Evolutionary conservation across 768 basidiomycete genomes (phyloP).

Genomic region (Pleurotus eryngii): DNA sequence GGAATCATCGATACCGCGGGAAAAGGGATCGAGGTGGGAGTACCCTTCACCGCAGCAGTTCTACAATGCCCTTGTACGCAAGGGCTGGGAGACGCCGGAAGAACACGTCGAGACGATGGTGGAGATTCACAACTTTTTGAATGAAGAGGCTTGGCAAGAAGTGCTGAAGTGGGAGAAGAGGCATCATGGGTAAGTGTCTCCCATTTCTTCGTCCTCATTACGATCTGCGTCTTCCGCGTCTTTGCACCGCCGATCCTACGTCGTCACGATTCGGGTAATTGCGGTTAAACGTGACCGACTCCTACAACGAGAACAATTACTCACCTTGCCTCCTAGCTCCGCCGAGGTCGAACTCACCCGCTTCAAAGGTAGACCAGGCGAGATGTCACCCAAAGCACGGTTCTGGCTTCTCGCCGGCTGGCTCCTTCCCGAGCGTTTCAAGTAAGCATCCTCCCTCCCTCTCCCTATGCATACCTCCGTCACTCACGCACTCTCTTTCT

Average conservation of each 20-base stretch:
- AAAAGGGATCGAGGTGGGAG: slow-evolving; percentile 67
- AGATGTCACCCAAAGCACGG: slow-evolving; percentile 92
- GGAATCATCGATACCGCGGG: slow-evolving; percentile 83
- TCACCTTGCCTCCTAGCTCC: background rate
- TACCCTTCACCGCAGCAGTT: slow-evolving; percentile 98
- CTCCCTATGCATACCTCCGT: background rate
- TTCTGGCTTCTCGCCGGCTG: slow-evolving; percentile 84
- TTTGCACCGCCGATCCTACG: too few relatives aligned
- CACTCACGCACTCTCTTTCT: background rate
- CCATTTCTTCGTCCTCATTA: too few relatives aligned
- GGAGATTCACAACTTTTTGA: slow-evolving; percentile 96
- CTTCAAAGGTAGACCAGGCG: slow-evolving; percentile 89
- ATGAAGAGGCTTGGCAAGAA: slow-evolving; percentile 95
- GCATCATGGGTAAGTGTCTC: slow-evolving; percentile 48
- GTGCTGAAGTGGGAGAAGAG: slow-evolving; percentile 90
- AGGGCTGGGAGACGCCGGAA: slow-evolving; percentile 97
- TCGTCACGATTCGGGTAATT: too few relatives aligned
- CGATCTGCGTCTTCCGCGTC: too few relatives aligned
- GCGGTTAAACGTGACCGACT: too few relatives aligned
- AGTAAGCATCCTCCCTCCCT: slow-evolving; percentile 43
- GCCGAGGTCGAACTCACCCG: slow-evolving; percentile 74
- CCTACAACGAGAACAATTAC: too few relatives aligned
- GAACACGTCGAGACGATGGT: slow-evolving; percentile 97
- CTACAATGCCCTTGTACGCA: slow-evolving; percentile 93
- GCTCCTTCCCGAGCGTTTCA: slow-evolving; percentile 87